Percentiles rank a stretch among this genome's conserved stretches.
Evolutionary conservation across 2,329 filamentous ascomycete genomes (phyloP).

Genomic region (Septoria petroselini): DNA sequence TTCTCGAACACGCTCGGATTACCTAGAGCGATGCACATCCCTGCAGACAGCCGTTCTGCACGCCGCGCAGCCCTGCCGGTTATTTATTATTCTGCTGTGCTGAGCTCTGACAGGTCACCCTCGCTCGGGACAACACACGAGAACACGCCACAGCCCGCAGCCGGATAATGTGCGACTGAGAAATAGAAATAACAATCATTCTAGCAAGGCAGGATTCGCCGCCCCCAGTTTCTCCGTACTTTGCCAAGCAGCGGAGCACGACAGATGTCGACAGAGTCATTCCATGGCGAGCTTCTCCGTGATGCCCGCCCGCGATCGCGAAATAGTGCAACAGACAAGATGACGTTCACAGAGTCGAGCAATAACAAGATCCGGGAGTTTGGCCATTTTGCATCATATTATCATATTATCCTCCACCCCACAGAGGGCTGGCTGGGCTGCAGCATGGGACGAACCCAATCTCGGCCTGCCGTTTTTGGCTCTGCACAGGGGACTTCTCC

Average conservation of each 20-base stretch:
- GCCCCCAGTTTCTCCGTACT: neutral
- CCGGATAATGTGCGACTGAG: too few species aligned
- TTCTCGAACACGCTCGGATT: constrained; percentile 1
- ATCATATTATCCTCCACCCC: too few species aligned
- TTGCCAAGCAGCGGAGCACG: neutral
- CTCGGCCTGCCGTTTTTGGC: constrained; percentile 4
- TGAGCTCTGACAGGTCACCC: neutral
- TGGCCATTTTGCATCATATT: too few species aligned
- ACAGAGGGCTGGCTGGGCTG: neutral
- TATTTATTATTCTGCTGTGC: neutral
- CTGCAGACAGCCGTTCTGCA: neutral
- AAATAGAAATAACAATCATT: too few species aligned
- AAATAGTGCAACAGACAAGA: constrained; percentile 2
- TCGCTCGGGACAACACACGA: neutral
- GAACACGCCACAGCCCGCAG: neutral
- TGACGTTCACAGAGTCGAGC: constrained; percentile 3
- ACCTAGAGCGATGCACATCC: neutral
- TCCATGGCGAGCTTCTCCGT: constrained; percentile 7
- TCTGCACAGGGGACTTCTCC: neutral
- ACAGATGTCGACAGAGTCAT: neutral
- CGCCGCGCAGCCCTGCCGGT: neutral
- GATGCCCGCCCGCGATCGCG: neutral
- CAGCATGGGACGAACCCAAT: constrained; percentile 8
- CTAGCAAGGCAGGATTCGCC: neutral
- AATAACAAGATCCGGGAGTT: neutral